Conservation (phyloP, 371 early-diverging fungal genomes). For the Lichtheimia ramosa region DNA sequence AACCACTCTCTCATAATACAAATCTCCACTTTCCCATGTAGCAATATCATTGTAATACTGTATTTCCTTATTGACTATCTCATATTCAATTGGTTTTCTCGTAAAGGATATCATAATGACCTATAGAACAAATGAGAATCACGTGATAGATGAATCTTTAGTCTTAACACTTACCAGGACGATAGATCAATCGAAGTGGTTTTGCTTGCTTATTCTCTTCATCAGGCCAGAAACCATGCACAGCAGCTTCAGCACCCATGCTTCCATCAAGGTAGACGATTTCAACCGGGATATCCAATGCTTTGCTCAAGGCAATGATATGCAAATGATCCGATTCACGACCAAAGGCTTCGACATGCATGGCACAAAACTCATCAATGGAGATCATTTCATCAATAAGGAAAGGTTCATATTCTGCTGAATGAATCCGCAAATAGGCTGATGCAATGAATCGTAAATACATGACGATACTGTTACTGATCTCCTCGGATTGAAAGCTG, state of each 20-base stretch:
- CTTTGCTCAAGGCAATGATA: slow-evolving; percentile 65
- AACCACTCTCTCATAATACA: too few relatives aligned
- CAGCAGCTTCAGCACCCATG: slow-evolving; percentile 42
- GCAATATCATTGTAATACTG: too few relatives aligned
- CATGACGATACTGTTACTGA: slow-evolving; percentile 70
- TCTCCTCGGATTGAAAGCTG: slow-evolving; percentile 61
- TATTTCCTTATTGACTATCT: too few relatives aligned
- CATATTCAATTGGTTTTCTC: neutral
- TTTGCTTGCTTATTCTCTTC: slow-evolving; percentile 21
- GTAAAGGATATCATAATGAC: slow-evolving; percentile 71
- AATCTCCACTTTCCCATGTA: too few relatives aligned
- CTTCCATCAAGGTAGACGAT: slow-evolving; percentile 70
- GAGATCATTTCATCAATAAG: slow-evolving; percentile 57
- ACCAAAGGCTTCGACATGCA: slow-evolving; percentile 72
- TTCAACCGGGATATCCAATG: slow-evolving; percentile 55
- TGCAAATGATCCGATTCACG: slow-evolving; percentile 73
- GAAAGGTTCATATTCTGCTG: slow-evolving; percentile 70
- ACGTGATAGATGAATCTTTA: slow-evolving; percentile 22
- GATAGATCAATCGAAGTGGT: slow-evolving; percentile 43
- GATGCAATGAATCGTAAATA: slow-evolving; percentile 67
- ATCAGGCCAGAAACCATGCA: slow-evolving; percentile 55
- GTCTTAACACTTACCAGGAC: slow-evolving; percentile 34
- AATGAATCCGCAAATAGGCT: slow-evolving; percentile 63
- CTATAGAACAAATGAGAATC: slow-evolving; percentile 41
- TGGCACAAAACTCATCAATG: slow-evolving; percentile 65